Evolutionary conservation across 495 filamentous ascomycete genomes (phyloP).

Genomic region (Penicillium ochrochloron): DNA sequence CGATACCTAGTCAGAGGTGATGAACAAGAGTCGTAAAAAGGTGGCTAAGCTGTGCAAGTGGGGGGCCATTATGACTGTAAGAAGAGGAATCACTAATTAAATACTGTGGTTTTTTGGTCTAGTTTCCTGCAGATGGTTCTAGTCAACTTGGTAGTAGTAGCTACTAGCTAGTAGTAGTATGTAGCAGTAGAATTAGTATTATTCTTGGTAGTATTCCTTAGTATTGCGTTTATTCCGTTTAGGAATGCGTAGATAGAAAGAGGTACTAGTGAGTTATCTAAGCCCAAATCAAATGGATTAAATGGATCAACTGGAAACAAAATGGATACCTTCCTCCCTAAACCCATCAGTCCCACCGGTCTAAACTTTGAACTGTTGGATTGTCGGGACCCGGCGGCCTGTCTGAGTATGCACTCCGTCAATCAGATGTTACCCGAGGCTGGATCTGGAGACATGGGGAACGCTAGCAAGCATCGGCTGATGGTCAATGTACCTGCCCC

Average conservation of each 20-base stretch:
- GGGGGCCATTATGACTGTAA: not conserved
- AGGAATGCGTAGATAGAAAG: not conserved
- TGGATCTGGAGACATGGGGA: slow-evolving; percentile 23
- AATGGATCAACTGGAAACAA: not conserved
- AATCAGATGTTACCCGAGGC: slow-evolving; percentile 33
- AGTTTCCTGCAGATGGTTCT: slow-evolving; percentile 10
- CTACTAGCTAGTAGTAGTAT: not conserved
- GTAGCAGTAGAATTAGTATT: not conserved
- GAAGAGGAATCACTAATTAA: too few species aligned
- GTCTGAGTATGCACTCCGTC: slow-evolving; percentile 17
- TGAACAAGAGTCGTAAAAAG: not conserved
- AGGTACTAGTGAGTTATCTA: not conserved
- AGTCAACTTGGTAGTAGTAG: slow-evolving; percentile 2
- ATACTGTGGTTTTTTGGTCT: not conserved
- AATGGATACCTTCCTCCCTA: not conserved
- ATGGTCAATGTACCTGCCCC: slow-evolving; percentile 18
- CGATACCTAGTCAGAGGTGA: not conserved
- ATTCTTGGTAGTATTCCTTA: not conserved
- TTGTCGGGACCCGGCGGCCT: slow-evolving; percentile 23
- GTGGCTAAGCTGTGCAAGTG: slow-evolving; percentile 6
- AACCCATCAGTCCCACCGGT: slow-evolving; percentile 19
- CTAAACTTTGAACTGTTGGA: slow-evolving; percentile 30
- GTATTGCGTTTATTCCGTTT: not conserved
- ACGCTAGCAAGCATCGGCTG: slow-evolving; percentile 24
- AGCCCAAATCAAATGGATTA: not conserved